Percentiles rank a stretch among this genome's conserved stretches.
phyloP scores from a whole-genome alignment of 495 filamentous ascomycete species.

The Trichoderma gamsii region DNA sequence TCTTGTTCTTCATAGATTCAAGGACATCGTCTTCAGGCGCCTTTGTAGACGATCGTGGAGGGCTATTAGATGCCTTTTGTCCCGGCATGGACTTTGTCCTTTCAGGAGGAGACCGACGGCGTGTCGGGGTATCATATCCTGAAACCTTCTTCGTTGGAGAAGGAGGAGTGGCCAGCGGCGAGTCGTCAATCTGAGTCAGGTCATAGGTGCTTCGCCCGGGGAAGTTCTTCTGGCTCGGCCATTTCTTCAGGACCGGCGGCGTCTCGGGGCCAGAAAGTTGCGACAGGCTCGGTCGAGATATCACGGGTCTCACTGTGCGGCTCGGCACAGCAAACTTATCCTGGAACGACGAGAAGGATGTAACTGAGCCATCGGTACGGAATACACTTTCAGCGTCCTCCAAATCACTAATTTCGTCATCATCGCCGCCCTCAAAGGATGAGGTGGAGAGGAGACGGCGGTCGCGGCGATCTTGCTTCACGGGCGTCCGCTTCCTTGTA shows the following conservation, averaged over 20 bases:
- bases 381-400: slow-evolving; percentile 5
- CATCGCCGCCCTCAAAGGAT: background rate
- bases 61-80: background rate
- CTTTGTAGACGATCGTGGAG: slow-evolving; percentile 33
- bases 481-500: slow-evolving; percentile 1
- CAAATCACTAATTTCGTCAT: slow-evolving; percentile 10
- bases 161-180: slow-evolving; percentile 2
- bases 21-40: slow-evolving; percentile 51
- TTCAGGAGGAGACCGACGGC: background rate
- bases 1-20: slow-evolving; percentile 44
- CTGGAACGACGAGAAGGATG: background rate
- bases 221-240: background rate
- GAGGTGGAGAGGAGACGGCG: background rate
- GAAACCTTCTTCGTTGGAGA: background rate
- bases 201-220: slow-evolving; percentile 9
- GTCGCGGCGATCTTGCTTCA: slow-evolving; percentile 7
- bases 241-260: background rate
- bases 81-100: background rate
- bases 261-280: background rate
- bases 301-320: background rate
- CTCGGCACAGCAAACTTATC: background rate
- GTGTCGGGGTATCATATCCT: background rate
- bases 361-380: background rate
- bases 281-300: slow-evolving; percentile 4
- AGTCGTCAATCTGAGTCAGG: slow-evolving; percentile 7